Evolutionary conservation across 2,329 filamentous ascomycete species (phyloP), one percentile per base, ranked within the genome.

Genomic region (Cercospora sp.): DNA sequence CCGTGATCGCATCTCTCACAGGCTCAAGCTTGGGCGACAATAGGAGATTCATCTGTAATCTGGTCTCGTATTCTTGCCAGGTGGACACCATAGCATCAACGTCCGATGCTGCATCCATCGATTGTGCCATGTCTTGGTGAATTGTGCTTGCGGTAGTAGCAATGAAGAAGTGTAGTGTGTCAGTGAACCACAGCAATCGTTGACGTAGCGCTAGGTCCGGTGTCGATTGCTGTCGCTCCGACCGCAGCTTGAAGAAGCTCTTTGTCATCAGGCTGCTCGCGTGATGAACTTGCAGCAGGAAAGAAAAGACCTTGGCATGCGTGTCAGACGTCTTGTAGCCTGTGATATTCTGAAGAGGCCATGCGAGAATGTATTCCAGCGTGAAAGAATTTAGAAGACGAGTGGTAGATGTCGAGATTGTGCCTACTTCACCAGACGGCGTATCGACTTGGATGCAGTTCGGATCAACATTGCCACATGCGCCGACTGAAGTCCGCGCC

Each of bases 41-140:
- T 26, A 95, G 86, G 9, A 91, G 88, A 71, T 92, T 89, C 33
- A 88, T 86, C 65, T 89, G 82, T 10, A 95, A 80, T 1, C 84
- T 84, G 55, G 83, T 84, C 55, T 91, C 81, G 74, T 90, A 94
- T 0, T 79, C 77, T 4, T 86, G 80, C 76, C 97, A 93, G 0
- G 89, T 84, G 1, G 80, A 80, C 28, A 93, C 89, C 91, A 97
- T 96, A 28, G 86, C 86, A 76, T 97, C 93, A 9, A 97, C 88
- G 72, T 94, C 92, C 28, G 85, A 83, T 0, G 92, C 88, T 5
- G 82, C 80, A 13, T 80, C 79, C 62, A 97, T 84, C 0, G 84
- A 82, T 2, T 79, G 77, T 5, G 81, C 81, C 81, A 97, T 86
- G 31, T 83, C 81, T 2, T 79, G 75, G 1, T 85, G 86, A 23